Evolutionary conservation across 257 asterid genomes (phyloP).

Genomic region (Mitragyna speciosa): DNA sequence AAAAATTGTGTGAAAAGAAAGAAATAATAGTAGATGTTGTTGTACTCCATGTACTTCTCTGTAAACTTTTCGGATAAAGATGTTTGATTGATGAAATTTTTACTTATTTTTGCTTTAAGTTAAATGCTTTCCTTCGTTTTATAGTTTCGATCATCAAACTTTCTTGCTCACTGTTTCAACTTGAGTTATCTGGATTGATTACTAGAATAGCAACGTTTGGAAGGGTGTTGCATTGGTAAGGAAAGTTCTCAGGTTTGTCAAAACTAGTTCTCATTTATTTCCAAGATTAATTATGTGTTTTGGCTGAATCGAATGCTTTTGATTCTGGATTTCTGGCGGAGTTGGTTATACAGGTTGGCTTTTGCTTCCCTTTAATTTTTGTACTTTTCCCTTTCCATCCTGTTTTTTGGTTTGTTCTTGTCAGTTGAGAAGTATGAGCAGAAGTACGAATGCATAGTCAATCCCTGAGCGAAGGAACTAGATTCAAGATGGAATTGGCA

Average conservation of each 20-base stretch:
- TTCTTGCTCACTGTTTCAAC: background rate
- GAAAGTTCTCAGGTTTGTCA: background rate
- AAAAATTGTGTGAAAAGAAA: slow-evolving; percentile 27
- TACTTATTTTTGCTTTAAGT: background rate
- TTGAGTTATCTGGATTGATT: background rate
- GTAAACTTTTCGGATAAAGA: slow-evolving; percentile 38
- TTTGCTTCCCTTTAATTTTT: background rate
- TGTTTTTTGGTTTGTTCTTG: background rate
- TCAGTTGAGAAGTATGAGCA: background rate
- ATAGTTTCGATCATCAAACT: background rate
- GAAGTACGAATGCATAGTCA: background rate
- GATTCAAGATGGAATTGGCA: background rate
- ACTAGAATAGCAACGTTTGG: too few species aligned
- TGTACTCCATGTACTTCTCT: slow-evolving; percentile 29
- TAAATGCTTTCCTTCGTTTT: background rate
- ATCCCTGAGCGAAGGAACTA: background rate
- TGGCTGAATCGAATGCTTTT: background rate
- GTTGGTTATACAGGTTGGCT: background rate
- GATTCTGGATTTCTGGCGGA: background rate
- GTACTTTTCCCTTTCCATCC: background rate
- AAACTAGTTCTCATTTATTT: background rate
- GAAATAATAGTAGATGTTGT: slow-evolving; percentile 20
- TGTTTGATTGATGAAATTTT: slow-evolving; percentile 12
- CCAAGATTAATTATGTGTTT: background rate
- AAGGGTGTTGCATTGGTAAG: background rate